phyloP scores from a whole-genome alignment of 208 protist species.

The Tritrichomonas musculus region DNA sequence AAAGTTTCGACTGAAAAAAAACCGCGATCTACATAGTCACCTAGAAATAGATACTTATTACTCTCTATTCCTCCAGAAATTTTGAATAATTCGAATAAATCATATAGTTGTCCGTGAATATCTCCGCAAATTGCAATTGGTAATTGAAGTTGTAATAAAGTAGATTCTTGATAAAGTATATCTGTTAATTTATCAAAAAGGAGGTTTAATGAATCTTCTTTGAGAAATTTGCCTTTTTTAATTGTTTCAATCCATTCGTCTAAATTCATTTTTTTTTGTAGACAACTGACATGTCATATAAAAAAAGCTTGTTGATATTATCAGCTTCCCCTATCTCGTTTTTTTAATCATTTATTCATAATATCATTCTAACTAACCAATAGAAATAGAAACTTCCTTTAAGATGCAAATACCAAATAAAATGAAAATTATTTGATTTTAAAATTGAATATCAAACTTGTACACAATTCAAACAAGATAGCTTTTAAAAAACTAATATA shows the following conservation, averaged over 20 bases:
- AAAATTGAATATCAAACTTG: no score
- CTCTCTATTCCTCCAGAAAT: slow-evolving; percentile 25
- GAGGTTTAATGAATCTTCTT: not conserved
- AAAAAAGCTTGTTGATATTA: no score
- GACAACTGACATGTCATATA: no score
- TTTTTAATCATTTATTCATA: no score
- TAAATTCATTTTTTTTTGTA: not conserved
- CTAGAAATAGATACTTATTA: slow-evolving; percentile 48
- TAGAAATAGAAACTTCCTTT: no score
- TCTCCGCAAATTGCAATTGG: slow-evolving; percentile 50
- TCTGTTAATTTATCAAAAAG: slow-evolving; percentile 20
- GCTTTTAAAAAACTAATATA: no score
- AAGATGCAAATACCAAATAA: no score
- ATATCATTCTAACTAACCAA: no score
- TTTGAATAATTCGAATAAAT: slow-evolving; percentile 43
- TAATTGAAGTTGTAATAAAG: slow-evolving; percentile 38
- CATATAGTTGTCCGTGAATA: slow-evolving; percentile 52
- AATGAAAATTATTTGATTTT: no score
- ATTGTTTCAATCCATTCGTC: slow-evolving; percentile 16
- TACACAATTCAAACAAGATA: no score
- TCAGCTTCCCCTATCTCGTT: no score
- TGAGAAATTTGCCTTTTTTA: not conserved
- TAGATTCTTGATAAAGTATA: slow-evolving; percentile 43
- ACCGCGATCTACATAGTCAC: slow-evolving; percentile 53
- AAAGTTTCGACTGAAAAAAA: slow-evolving; percentile 45